A percentile compares a stretch with the other conserved stretches of the same genome.
Evolutionary conservation across 2,329 filamentous ascomycete genomes (phyloP).

Genomic region (Teratosphaeria viscida): DNA sequence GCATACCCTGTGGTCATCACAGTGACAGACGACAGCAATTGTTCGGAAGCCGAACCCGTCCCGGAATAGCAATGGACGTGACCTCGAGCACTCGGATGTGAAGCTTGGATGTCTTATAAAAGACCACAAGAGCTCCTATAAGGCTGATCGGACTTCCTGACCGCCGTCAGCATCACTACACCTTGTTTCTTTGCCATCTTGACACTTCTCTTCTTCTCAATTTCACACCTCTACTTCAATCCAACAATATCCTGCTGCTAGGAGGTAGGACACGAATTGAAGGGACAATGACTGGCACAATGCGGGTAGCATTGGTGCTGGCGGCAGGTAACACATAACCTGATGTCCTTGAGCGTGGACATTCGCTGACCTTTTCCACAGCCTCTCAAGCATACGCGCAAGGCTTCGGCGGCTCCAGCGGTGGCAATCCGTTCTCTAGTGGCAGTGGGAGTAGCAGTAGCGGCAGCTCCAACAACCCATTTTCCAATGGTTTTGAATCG

Average conservation of each 20-base stretch:
- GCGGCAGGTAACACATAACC: not conserved
- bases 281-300: not conserved
- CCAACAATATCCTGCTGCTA: not conserved
- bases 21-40: not conserved
- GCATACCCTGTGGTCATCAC: not conserved
- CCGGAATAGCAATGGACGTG: not conserved
- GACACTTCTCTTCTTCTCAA: not conserved
- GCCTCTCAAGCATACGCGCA: not conserved
- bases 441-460: not conserved
- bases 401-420: not conserved
- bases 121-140: not conserved
- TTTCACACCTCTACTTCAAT: not conserved
- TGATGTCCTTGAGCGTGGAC: not conserved
- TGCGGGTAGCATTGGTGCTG: not conserved
- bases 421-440: conserved; percentile 2
- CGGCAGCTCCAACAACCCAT: not conserved
- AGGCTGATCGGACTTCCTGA: not conserved
- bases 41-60: not conserved
- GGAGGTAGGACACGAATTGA: not conserved
- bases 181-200: not conserved
- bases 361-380: not conserved
- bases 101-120: not conserved
- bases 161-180: not conserved
- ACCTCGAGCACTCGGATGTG: not conserved
- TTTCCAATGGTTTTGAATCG: not conserved